Conservation (phyloP, 2,329 filamentous ascomycete species). For the Hypoxylon sp. region DNA sequence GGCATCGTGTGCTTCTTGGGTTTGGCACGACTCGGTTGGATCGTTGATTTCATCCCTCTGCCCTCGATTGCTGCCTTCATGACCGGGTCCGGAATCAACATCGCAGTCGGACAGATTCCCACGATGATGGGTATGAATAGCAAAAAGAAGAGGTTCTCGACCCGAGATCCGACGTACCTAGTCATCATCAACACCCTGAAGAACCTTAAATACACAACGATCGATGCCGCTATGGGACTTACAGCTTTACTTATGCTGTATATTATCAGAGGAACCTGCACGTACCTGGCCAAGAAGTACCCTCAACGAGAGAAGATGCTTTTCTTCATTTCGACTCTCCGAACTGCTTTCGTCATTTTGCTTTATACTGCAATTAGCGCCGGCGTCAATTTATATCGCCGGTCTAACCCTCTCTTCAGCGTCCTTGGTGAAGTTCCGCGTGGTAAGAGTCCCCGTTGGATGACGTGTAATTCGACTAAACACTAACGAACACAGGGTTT, state of each 20-base stretch:
- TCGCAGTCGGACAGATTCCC: slow-evolving; percentile 65
- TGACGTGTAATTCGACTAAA: background rate
- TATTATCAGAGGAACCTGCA: slow-evolving; percentile 73
- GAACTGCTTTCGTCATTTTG: slow-evolving; percentile 84
- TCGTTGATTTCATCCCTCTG: slow-evolving; percentile 69
- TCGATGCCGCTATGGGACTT: slow-evolving; percentile 82
- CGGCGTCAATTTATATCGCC: slow-evolving; percentile 41
- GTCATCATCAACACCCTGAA: slow-evolving; percentile 68
- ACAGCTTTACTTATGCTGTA: slow-evolving; percentile 79
- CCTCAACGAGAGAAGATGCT: slow-evolving; percentile 77
- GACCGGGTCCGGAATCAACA: slow-evolving; percentile 67
- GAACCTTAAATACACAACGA: slow-evolving; percentile 62
- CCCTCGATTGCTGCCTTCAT: slow-evolving; percentile 69
- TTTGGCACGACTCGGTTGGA: slow-evolving; percentile 66
- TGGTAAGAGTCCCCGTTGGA: slow-evolving; percentile 61
- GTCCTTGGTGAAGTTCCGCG: slow-evolving; percentile 79
- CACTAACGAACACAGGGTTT: slow-evolving; percentile 69
- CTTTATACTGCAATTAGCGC: slow-evolving; percentile 82
- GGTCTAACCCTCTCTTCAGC: slow-evolving; percentile 54
- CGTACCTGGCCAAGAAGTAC: slow-evolving; percentile 74
- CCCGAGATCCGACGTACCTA: slow-evolving; percentile 62
- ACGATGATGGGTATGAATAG: slow-evolving; percentile 66
- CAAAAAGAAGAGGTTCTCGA: slow-evolving; percentile 59
- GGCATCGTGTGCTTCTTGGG: slow-evolving; percentile 65
- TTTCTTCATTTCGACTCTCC: slow-evolving; percentile 84